Evolutionary conservation across 768 basidiomycete species (phyloP).

Genomic region (Auriculariales sp.): DNA sequence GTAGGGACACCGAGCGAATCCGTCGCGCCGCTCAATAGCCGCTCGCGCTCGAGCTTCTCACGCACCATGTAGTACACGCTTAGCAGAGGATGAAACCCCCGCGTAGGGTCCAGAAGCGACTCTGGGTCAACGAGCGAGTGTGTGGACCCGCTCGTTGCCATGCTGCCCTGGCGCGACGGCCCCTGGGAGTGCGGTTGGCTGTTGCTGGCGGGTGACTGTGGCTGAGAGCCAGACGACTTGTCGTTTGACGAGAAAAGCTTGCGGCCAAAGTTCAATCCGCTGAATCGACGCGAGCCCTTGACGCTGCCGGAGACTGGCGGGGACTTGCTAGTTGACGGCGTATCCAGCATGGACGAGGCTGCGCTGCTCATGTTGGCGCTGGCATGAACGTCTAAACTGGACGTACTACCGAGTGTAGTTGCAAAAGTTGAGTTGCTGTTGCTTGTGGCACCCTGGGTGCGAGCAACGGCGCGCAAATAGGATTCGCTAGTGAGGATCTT

Average conservation of each 20-base stretch:
- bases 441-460: background rate
- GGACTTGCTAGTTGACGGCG: too few species aligned
- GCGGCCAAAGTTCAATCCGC: conserved; percentile 60
- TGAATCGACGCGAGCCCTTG: conserved; percentile 75
- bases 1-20: too few species aligned
- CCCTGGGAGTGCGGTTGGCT: conserved; percentile 1
- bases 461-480: conserved; percentile 25
- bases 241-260: conserved; percentile 59
- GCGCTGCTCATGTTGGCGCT: too few species aligned
- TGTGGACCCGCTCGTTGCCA: too few species aligned
- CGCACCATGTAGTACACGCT: conserved; percentile 93
- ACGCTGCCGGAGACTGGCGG: conserved; percentile 17
- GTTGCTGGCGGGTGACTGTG: background rate
- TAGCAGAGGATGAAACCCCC: conserved; percentile 86
- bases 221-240: conserved; percentile 17
- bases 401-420: conserved; percentile 11
- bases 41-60: conserved; percentile 91
- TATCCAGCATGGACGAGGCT: too few species aligned
- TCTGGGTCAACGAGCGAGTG: background rate
- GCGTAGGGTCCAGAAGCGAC: conserved; percentile 64
- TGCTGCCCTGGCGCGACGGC: too few species aligned
- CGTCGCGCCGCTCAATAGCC: too few species aligned
- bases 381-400: background rate
- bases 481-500: conserved; percentile 63
- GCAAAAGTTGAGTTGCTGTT: conserved; percentile 20